Percentiles rank a stretch among this genome's conserved stretches.
Conservation (phyloP, 164 flowering plant genomes). For the Vitis riparia region DNA sequence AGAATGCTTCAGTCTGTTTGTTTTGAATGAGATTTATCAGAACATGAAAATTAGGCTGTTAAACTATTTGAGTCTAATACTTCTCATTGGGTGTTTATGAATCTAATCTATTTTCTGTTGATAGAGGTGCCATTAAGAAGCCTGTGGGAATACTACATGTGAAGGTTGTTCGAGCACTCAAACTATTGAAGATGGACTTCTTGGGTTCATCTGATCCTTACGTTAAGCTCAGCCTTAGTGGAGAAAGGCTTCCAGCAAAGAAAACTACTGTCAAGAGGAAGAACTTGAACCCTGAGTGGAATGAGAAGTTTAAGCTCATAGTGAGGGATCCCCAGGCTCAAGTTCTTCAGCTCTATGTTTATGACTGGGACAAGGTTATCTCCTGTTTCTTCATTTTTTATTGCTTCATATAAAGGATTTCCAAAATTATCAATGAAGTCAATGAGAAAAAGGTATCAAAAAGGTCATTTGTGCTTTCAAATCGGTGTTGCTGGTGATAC, state of each 20-base stretch:
- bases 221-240: conserved; percentile 53
- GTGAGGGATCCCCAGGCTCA: conserved; percentile 65
- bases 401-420: not conserved
- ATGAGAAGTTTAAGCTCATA: conserved; percentile 57
- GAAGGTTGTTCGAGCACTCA: conserved; percentile 56
- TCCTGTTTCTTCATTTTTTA: not conserved
- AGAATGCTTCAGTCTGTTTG: too few relatives aligned
- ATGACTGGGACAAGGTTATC: conserved; percentile 61
- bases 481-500: too few relatives aligned
- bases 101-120: too few relatives aligned
- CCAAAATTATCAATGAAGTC: not conserved
- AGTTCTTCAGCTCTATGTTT: conserved; percentile 50
- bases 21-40: too few relatives aligned
- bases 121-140: conserved; percentile 43
- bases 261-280: conserved; percentile 60
- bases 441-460: not conserved
- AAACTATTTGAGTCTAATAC: too few relatives aligned
- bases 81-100: too few relatives aligned
- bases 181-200: conserved; percentile 62
- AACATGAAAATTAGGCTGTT: too few relatives aligned
- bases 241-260: conserved; percentile 57
- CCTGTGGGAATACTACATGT: conserved; percentile 69
- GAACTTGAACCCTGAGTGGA: conserved; percentile 71
- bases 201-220: conserved; percentile 72
- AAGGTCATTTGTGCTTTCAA: too few relatives aligned